phyloP scores from a whole-genome alignment of 768 basidiomycete species.

The Boletus edulis region DNA sequence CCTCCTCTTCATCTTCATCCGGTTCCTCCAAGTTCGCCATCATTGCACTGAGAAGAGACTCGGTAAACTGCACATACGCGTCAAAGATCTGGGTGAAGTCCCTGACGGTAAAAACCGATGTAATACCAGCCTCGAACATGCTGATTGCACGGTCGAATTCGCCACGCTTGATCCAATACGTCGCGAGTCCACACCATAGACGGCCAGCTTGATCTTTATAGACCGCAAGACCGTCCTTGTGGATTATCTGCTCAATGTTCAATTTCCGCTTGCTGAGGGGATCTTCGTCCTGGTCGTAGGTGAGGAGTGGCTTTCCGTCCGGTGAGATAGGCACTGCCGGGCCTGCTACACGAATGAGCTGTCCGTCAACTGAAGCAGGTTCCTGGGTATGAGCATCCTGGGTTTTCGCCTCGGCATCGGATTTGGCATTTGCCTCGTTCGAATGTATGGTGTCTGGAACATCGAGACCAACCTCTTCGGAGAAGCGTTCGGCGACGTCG shows the following conservation, averaged over 20 bases:
- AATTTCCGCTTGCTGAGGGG: constrained; percentile 65
- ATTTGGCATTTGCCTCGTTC: constrained; percentile 47
- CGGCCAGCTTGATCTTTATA: constrained; percentile 98
- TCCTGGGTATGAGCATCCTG: constrained; percentile 30
- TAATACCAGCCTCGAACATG: constrained; percentile 86
- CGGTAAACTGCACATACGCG: constrained; percentile 91
- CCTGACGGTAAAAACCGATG: constrained; percentile 83
- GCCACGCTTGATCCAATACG: constrained; percentile 96
- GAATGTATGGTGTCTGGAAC: constrained; percentile 68
- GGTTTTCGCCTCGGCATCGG: constrained; percentile 44
- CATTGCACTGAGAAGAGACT: constrained; percentile 83
- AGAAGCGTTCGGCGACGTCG: constrained; percentile 83
- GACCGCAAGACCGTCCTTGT: constrained; percentile 78
- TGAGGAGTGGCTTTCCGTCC: constrained; percentile 47
- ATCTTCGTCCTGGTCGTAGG: constrained; percentile 84
- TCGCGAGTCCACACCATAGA: constrained; percentile 93
- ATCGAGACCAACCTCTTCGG: constrained; percentile 91
- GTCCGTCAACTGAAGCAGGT: constrained; percentile 51
- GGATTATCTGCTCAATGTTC: constrained; percentile 84
- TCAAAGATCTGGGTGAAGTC: constrained; percentile 99
- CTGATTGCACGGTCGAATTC: constrained; percentile 90
- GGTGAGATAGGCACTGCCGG: constrained; percentile 53
- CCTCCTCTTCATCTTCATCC: constrained; percentile 77
- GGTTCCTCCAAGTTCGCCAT: constrained; percentile 82
- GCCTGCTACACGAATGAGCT: constrained; percentile 70